Evolutionary conservation across 2,329 filamentous ascomycete genomes (phyloP).

Genomic region (Phialocephala subalpina): DNA sequence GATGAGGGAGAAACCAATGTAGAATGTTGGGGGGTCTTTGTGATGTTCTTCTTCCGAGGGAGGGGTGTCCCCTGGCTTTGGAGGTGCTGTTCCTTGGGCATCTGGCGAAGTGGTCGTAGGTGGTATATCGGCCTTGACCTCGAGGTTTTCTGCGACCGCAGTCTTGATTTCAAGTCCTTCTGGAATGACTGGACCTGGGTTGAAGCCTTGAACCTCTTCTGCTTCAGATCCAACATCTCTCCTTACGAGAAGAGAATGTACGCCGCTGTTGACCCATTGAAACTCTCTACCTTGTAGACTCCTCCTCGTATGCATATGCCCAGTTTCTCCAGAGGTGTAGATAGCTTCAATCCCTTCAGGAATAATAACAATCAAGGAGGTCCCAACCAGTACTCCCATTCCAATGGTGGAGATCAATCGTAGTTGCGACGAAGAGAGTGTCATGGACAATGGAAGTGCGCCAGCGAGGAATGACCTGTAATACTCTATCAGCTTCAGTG

Average conservation of each 20-base stretch:
- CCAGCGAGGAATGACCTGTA: slow-evolving; percentile 90
- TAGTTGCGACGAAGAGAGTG: slow-evolving; percentile 84
- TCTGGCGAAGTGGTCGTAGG: slow-evolving; percentile 14
- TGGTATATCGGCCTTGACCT: slow-evolving; percentile 7
- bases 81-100: slow-evolving; percentile 23
- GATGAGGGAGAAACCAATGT: slow-evolving; percentile 87
- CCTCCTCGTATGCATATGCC: slow-evolving; percentile 36
- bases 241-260: slow-evolving; percentile 31
- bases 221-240: slow-evolving; percentile 1
- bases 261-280: slow-evolving; percentile 33
- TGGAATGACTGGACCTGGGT: not conserved
- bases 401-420: slow-evolving; percentile 91
- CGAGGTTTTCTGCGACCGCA: slow-evolving; percentile 7
- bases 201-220: not conserved
- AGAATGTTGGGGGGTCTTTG: slow-evolving; percentile 69
- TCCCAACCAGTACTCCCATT: slow-evolving; percentile 92
- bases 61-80: not conserved
- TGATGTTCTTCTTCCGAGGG: slow-evolving; percentile 45
- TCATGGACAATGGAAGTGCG: slow-evolving; percentile 87
- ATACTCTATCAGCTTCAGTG: slow-evolving; percentile 16
- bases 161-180: slow-evolving; percentile 4
- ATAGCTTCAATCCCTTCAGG: slow-evolving; percentile 95
- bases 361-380: slow-evolving; percentile 95
- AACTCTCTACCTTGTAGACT: slow-evolving; percentile 27
- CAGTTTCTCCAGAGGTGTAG: slow-evolving; percentile 62